phyloP scores from a whole-genome alignment of 78 protist species.

The Trichosphaerium sp. region DNA sequence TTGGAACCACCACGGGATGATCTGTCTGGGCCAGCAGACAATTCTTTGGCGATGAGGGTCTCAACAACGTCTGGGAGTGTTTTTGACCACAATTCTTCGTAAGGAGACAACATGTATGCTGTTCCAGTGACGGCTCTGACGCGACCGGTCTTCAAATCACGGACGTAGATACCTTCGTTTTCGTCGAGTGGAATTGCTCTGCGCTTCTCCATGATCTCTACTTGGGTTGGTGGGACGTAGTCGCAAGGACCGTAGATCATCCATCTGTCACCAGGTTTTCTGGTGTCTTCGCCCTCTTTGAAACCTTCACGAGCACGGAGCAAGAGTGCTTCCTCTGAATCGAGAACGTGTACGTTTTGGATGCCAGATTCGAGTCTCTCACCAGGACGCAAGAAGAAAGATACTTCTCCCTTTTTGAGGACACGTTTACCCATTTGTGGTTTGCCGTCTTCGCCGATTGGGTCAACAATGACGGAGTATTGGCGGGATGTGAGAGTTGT shows the following conservation, averaged over 20 bases:
- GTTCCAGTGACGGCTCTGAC: conserved; percentile 60
- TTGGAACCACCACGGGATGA: conserved; percentile 16
- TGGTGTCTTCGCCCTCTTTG: conserved; percentile 9
- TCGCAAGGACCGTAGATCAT: conserved; percentile 59
- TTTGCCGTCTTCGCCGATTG: conserved; percentile 35
- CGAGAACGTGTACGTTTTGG: conserved; percentile 45
- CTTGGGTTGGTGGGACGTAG: conserved; percentile 63
- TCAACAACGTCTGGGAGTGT: conserved; percentile 60
- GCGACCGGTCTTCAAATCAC: conserved; percentile 66
- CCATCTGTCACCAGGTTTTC: conserved; percentile 68
- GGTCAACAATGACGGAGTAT: conserved; percentile 66
- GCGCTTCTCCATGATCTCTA: conserved; percentile 57
- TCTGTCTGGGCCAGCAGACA: conserved; percentile 37
- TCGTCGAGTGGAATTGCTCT: conserved; percentile 53
- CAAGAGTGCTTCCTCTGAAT: conserved; percentile 56
- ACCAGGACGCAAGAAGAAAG: conserved; percentile 77
- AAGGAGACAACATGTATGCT: conserved; percentile 56
- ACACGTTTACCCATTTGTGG: conserved; percentile 47
- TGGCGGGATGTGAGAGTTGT: conserved; percentile 65
- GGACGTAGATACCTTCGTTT: conserved; percentile 77
- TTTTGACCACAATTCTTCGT: conserved; percentile 75
- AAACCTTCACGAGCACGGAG: conserved; percentile 39
- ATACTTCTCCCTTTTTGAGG: conserved; percentile 44
- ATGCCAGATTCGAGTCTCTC: conserved; percentile 62
- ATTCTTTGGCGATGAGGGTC: conserved; percentile 19